These are phyloP conservation scores for Drechslerella coelobrocha DNA, from an alignment of 2,329 filamentous ascomycete genomes.

Conservation along the genomic window DNA sequence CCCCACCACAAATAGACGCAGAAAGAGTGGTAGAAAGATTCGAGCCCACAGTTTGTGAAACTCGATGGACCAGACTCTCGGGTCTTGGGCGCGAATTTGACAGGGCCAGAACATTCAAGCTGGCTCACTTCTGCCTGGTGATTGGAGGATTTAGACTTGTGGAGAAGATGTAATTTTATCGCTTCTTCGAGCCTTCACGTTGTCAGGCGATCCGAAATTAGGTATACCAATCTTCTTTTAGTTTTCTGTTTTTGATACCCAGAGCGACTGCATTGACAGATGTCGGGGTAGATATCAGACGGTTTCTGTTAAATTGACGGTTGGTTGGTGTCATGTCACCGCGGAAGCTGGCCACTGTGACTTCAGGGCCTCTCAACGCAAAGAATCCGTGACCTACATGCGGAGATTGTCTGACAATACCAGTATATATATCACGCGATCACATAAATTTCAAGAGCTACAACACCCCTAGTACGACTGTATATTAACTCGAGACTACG, in stretches of 20 bases:
- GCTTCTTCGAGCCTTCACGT: neutral
- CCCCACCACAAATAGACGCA: conserved; percentile 23
- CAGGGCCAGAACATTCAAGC: conserved; percentile 20
- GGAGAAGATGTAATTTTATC: neutral
- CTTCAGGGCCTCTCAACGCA: neutral
- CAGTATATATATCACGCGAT: too few species aligned
- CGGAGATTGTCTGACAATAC: neutral
- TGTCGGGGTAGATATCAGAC: neutral
- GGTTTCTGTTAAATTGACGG: neutral
- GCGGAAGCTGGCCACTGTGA: conserved; percentile 1
- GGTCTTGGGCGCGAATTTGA: neutral
- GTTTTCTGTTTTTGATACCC: neutral
- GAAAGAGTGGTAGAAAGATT: neutral
- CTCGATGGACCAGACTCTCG: neutral
- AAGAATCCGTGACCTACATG: neutral
- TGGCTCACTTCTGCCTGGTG: neutral
- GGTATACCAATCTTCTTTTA: neutral
- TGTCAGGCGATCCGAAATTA: neutral
- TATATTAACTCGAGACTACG: too few species aligned
- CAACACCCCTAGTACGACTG: too few species aligned
- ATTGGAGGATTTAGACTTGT: too few species aligned
- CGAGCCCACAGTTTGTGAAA: conserved; percentile 38
- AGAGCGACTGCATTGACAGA: neutral
- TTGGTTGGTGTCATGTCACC: neutral
- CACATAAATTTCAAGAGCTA: too few species aligned